These are phyloP conservation scores for Phytomonas francai DNA, from an alignment of 208 protist species.

Conservation along the genomic window DNA sequence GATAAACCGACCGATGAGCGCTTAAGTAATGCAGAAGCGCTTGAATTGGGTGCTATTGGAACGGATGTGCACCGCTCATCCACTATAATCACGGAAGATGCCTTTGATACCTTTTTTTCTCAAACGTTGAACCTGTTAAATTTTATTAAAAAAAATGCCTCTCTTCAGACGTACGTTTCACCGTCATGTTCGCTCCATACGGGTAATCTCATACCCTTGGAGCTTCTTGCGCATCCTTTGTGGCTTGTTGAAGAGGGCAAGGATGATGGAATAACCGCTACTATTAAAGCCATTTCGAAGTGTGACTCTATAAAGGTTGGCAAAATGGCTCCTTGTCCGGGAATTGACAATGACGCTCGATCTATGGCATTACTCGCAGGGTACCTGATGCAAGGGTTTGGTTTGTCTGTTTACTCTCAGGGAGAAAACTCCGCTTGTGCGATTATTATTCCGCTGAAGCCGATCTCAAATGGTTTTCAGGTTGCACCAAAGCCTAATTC, in stretches of 20 bases:
- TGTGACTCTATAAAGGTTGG: constrained; percentile 21
- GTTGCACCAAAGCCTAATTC: constrained; percentile 31
- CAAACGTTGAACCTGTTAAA: constrained; percentile 23
- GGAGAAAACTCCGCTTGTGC: constrained; percentile 15
- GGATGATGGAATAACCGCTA: constrained; percentile 72
- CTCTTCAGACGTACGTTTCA: constrained; percentile 33
- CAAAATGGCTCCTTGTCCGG: constrained; percentile 17
- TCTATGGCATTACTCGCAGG: constrained; percentile 62
- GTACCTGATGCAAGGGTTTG: constrained; percentile 63
- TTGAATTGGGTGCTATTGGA: not conserved
- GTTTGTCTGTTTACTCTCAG: constrained; percentile 55
- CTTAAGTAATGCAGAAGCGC: constrained; percentile 4
- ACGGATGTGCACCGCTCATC: not conserved
- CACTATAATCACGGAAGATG: not conserved
- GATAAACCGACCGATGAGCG: constrained; percentile 4
- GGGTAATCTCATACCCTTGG: not conserved
- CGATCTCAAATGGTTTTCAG: not conserved
- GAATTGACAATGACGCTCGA: constrained; percentile 1
- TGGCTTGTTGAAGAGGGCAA: constrained; percentile 50
- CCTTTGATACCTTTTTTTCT: constrained; percentile 28
- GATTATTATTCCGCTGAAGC: constrained; percentile 54
- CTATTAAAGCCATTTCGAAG: constrained; percentile 28
- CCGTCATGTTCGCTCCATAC: constrained; percentile 4
- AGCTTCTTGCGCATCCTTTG: constrained; percentile 31
- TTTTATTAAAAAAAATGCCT: constrained; percentile 27